phyloP scores from a whole-genome alignment of 495 filamentous ascomycete genomes.

The Trichoderma reesei region DNA sequence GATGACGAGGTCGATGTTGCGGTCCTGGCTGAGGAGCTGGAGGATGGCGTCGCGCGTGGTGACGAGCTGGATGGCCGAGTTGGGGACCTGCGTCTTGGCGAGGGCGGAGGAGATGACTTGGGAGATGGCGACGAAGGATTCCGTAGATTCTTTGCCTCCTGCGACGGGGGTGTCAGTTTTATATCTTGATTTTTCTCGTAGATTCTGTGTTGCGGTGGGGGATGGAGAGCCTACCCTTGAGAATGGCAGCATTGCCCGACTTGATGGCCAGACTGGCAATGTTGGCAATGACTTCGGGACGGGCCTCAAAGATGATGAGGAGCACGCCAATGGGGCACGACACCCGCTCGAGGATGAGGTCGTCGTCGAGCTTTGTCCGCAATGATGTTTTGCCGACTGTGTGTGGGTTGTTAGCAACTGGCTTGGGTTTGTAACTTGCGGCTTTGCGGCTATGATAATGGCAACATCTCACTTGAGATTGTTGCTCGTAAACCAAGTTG shows the following conservation, averaged over 20 bases:
- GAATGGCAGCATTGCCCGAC: conserved; percentile 91
- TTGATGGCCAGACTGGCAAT: conserved; percentile 96
- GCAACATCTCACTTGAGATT: neutral
- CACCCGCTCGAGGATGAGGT: conserved; percentile 71
- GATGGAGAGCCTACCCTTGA: conserved; percentile 51
- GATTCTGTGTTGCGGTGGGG: conserved; percentile 2
- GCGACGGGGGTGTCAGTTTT: neutral
- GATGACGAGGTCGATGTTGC: conserved; percentile 88
- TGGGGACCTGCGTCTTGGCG: conserved; percentile 65
- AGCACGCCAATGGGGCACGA: conserved; percentile 93
- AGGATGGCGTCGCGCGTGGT: conserved; percentile 82
- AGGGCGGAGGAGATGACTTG: conserved; percentile 74
- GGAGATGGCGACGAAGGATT: conserved; percentile 86
- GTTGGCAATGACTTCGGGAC: conserved; percentile 97
- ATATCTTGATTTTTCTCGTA: too few relatives aligned
- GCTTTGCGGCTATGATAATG: neutral
- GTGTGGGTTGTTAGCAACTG: conserved; percentile 6
- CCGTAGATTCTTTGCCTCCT: conserved; percentile 90
- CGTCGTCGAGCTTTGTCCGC: conserved; percentile 81
- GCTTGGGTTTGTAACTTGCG: neutral
- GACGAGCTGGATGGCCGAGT: conserved; percentile 82
- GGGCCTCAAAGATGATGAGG: conserved; percentile 94
- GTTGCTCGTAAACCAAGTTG: neutral
- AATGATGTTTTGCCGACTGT: conserved; percentile 77
- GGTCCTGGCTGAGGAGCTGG: conserved; percentile 71